phyloP scores from a whole-genome alignment of 164 flowering plant genomes.

The Houttuynia cordata region DNA sequence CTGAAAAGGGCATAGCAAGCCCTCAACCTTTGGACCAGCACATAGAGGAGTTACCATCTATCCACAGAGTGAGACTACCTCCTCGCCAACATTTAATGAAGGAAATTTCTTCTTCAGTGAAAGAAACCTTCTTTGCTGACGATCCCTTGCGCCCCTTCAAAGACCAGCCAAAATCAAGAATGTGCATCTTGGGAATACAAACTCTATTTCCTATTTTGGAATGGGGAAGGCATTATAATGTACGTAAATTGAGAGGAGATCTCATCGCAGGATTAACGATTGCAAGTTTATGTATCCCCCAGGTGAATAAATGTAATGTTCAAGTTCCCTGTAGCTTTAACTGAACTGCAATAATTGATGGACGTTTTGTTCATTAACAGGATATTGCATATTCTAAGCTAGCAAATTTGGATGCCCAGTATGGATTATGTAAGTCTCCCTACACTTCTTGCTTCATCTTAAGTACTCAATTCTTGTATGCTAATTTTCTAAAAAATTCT shows the following conservation, averaged over 20 bases:
- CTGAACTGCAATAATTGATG: not conserved
- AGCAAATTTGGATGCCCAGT: slow-evolving; percentile 47
- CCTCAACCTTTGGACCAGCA: slow-evolving; percentile 19
- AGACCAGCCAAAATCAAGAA: slow-evolving; percentile 45
- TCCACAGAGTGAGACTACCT: slow-evolving; percentile 59
- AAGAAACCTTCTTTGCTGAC: slow-evolving; percentile 64
- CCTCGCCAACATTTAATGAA: slow-evolving; percentile 40
- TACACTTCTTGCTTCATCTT: not conserved
- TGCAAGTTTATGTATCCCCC: slow-evolving; percentile 88
- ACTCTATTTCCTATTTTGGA: slow-evolving; percentile 60
- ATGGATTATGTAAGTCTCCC: slow-evolving; percentile 55
- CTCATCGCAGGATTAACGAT: slow-evolving; percentile 70
- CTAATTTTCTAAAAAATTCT: not conserved
- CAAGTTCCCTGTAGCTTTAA: not conserved
- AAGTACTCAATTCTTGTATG: not conserved
- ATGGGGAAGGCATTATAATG: slow-evolving; percentile 53
- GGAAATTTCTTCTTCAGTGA: slow-evolving; percentile 35
- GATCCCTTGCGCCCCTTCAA: slow-evolving; percentile 69
- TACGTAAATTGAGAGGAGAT: slow-evolving; percentile 50
- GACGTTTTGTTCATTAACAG: slow-evolving; percentile 17
- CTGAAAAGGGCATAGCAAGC: slow-evolving; percentile 29
- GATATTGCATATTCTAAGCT: slow-evolving; percentile 72
- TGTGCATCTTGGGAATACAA: slow-evolving; percentile 46
- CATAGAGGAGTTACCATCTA: slow-evolving; percentile 13
- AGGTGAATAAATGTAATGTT: slow-evolving; percentile 24